These are phyloP conservation scores for Wickerhamomyces bisporus DNA, from an alignment of 805 yeast species.

Conservation along the genomic window DNA sequence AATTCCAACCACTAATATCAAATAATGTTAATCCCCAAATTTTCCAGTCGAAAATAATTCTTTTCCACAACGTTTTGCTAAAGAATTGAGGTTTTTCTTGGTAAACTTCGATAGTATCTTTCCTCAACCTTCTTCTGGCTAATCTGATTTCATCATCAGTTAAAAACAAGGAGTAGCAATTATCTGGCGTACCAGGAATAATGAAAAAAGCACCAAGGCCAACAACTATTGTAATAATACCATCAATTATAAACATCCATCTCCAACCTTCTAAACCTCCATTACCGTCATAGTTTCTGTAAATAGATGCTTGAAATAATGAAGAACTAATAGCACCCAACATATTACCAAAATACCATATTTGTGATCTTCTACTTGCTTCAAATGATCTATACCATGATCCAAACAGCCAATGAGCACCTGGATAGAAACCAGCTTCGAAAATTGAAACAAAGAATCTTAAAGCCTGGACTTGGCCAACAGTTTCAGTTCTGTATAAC, in stretches of 20 bases:
- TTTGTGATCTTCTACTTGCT: slow-evolving; percentile 52
- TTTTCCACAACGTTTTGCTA: slow-evolving; percentile 46
- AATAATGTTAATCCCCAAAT: slow-evolving; percentile 44
- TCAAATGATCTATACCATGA: slow-evolving; percentile 52
- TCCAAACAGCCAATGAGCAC: slow-evolving; percentile 52
- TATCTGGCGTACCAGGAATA: slow-evolving; percentile 61
- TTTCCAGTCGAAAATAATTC: slow-evolving; percentile 49
- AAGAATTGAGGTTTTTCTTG: slow-evolving; percentile 27
- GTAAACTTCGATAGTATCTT: slow-evolving; percentile 28
- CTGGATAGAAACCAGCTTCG: slow-evolving; percentile 57
- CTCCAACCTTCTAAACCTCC: slow-evolving; percentile 60
- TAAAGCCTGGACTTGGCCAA: slow-evolving; percentile 46
- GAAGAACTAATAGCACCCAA: slow-evolving; percentile 62
- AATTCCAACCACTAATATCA: slow-evolving; percentile 53
- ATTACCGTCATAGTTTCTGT: slow-evolving; percentile 38
- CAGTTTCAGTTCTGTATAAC: slow-evolving; percentile 39
- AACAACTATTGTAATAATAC: slow-evolving; percentile 50
- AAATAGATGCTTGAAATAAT: slow-evolving; percentile 37
- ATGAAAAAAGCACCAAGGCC: slow-evolving; percentile 5
- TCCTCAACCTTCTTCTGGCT: slow-evolving; percentile 38
- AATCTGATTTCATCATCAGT: slow-evolving; percentile 52
- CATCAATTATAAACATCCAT: slow-evolving; percentile 69
- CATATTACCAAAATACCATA: slow-evolving; percentile 56
- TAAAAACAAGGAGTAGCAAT: slow-evolving; percentile 45
- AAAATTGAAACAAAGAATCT: slow-evolving; percentile 61